Base-by-base conservation (phyloP, 192 early-diverging fungal genomes). In the Linderina pennispora region DNA sequence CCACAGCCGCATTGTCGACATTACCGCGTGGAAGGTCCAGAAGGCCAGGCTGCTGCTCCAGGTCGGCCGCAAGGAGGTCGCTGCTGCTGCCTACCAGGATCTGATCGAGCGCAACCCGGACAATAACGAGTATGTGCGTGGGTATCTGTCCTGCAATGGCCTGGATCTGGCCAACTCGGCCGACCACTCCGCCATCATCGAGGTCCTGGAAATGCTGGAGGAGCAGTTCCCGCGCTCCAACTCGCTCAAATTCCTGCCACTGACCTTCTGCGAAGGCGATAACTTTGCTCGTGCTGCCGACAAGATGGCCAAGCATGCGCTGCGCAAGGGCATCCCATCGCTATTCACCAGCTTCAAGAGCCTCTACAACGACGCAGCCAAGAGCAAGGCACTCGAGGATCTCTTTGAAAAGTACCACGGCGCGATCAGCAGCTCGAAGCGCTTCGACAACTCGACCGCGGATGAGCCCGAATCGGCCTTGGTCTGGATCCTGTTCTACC, bases 251-350 rank as follows among this genome's bases (percentile, higher is more conserved):
- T 77, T 81, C 17, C 49, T 88, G 40, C 87, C 90, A 8, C 77
- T 98, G 4, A 75, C 80, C 5, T 88, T 82, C 55, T 80, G 84
- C 31, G 64, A 66, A 16, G 94, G 83, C 51, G 81, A 80, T 13
- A 62, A 58, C 20, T 90, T 90, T 65, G 68, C 55, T 20, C 58
- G 46, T 15, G 62, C 80, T 38, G 77, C 81, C 13, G 87, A 89
- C 38, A 61, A 56, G 18, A 84, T 88, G 45, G 64, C 90, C 17
- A 79, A 82, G 35, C 72, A 62, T 20, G 80, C 81, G 32, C 80
- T 98, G 53, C 79, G 85, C 50, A 94, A 94, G 68, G 92, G 93
- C 26, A 90, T 98, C 14, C 93, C 93, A 5, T 98, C 96, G 2
- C 62, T 95, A 31, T 97, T 98, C 53, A 79, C 81, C 35, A 84